Evolutionary conservation across 2,329 filamentous ascomycete species (phyloP).

Genomic region (Ceratocystis cacaofunesta): DNA sequence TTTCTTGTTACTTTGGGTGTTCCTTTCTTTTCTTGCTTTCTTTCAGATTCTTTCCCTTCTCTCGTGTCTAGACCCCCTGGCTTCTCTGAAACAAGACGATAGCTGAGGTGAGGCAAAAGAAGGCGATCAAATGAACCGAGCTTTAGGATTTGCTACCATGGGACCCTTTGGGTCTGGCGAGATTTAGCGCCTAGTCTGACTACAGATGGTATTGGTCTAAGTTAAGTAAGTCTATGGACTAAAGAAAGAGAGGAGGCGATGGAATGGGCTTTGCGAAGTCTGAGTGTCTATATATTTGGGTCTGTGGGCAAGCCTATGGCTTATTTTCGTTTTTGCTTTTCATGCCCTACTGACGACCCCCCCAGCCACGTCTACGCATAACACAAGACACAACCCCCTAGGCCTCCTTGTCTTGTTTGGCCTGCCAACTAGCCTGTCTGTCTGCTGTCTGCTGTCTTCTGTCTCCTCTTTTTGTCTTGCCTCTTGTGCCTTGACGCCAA

Average conservation of each 20-base stretch:
- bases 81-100: not conserved
- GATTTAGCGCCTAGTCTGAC: not conserved
- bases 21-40: conserved; percentile 2
- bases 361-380: too few relatives aligned
- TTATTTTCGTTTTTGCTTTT: too few relatives aligned
- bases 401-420: not conserved
- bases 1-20: not conserved
- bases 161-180: not conserved
- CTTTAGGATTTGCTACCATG: conserved; percentile 1
- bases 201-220: not conserved
- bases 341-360: too few relatives aligned
- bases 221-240: too few relatives aligned
- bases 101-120: not conserved
- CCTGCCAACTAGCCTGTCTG: not conserved
- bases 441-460: too few relatives aligned
- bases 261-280: too few relatives aligned
- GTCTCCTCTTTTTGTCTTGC: too few relatives aligned
- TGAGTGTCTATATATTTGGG: too few relatives aligned
- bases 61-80: not conserved
- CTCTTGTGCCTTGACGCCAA: too few relatives aligned
- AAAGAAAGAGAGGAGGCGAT: too few relatives aligned
- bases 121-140: not conserved
- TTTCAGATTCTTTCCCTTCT: not conserved
- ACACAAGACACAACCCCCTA: too few relatives aligned
- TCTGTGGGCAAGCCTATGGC: too few relatives aligned